phyloP scores from a whole-genome alignment of 176 grass and related monocot species.

The Eremochloa ophiuroides region DNA sequence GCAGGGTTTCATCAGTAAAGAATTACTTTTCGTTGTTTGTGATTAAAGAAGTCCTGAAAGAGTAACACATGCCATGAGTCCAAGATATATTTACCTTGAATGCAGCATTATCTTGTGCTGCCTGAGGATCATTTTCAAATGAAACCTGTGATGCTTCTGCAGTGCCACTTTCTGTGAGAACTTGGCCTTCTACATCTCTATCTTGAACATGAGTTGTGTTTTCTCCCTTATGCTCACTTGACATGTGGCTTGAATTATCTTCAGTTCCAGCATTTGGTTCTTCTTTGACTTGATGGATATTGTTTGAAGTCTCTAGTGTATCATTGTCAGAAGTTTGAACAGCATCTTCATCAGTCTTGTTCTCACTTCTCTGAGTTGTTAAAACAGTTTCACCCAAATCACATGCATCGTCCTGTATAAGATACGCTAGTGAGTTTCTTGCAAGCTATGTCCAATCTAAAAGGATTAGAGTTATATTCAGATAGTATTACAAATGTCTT shows the following conservation, averaged over 20 bases:
- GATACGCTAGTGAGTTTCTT: slow-evolving; percentile 10
- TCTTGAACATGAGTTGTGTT: slow-evolving; percentile 9
- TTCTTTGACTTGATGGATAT: slow-evolving; percentile 29
- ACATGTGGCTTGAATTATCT: slow-evolving; percentile 17
- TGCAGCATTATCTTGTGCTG: background rate
- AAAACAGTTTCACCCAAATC: slow-evolving; percentile 23
- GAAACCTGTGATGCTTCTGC: background rate
- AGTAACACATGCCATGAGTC: slow-evolving; percentile 21
- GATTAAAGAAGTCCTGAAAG: slow-evolving; percentile 3
- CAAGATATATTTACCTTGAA: slow-evolving; percentile 35
- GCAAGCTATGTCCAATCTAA: slow-evolving; percentile 5
- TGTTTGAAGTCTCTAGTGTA: slow-evolving; percentile 18
- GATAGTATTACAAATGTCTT: background rate
- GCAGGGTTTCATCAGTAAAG: slow-evolving; percentile 20
- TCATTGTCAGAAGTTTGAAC: slow-evolving; percentile 14
- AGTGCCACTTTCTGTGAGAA: background rate
- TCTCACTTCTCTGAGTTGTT: background rate
- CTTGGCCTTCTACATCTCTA: background rate
- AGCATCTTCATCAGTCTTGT: slow-evolving; percentile 4
- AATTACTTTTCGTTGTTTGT: background rate
- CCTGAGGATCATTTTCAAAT: slow-evolving; percentile 3
- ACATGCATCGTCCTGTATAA: slow-evolving; percentile 35
- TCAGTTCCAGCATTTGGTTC: slow-evolving; percentile 15
- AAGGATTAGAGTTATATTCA: slow-evolving; percentile 1
- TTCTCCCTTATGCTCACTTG: background rate